phyloP scores from a whole-genome alignment of 441 rosid genomes.

The Croton laevigatus region DNA sequence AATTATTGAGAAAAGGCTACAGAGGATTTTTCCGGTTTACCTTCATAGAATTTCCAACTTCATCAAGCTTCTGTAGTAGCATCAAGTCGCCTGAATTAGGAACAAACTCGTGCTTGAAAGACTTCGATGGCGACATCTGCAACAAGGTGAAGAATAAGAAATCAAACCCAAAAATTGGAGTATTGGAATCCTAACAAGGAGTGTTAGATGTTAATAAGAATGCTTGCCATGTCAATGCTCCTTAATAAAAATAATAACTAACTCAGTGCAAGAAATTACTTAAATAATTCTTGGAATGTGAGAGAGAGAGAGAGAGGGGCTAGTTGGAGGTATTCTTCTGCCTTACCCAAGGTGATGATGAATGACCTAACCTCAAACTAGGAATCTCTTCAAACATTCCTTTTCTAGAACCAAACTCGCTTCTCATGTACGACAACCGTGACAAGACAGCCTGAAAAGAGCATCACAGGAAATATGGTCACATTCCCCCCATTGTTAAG shows the following conservation, averaged over 20 bases:
- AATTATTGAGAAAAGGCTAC: neutral
- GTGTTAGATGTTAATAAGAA: neutral
- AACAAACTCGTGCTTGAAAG: slow-evolving; percentile 34
- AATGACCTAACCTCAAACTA: slow-evolving; percentile 36
- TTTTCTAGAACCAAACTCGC: slow-evolving; percentile 46
- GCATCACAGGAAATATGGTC: neutral
- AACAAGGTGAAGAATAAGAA: slow-evolving; percentile 16
- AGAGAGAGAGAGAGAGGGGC: neutral
- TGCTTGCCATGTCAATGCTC: neutral
- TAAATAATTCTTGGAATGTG: neutral
- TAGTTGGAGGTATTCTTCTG: neutral
- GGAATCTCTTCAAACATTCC: slow-evolving; percentile 48
- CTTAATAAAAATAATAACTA: slow-evolving; percentile 1
- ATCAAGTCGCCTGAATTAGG: slow-evolving; percentile 39
- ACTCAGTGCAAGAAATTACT: neutral
- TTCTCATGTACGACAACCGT: slow-evolving; percentile 56
- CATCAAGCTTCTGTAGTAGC: slow-evolving; percentile 59
- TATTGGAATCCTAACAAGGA: neutral
- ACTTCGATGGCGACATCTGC: slow-evolving; percentile 57
- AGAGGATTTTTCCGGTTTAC: slow-evolving; percentile 27
- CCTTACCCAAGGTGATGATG: slow-evolving; percentile 50
- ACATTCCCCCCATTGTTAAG: slow-evolving; percentile 6
- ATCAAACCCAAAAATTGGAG: slow-evolving; percentile 1
- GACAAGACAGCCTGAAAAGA: slow-evolving; percentile 53
- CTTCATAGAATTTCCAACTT: slow-evolving; percentile 66